Base-by-base conservation (phyloP, 768 basidiomycete species). In the Dacryopinax primogenitus region DNA sequence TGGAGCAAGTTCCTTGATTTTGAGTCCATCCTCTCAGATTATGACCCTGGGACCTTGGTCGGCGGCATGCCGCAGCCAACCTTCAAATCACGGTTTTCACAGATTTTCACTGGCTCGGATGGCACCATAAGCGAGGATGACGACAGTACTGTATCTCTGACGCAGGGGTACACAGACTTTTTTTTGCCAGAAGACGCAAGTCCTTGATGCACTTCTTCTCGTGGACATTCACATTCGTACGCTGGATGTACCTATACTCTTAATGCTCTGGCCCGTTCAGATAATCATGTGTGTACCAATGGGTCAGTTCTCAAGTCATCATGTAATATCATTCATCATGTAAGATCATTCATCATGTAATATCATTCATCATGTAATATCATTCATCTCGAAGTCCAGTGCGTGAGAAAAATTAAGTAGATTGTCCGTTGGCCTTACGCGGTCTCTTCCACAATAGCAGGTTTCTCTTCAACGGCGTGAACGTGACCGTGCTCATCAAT, bases 401-500 rank as follows among this genome's bases (percentile, higher is more conserved):
- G 15, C 4, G 3, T 4, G 12, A 58, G n/a, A 3, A 15, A 32
- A 13, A 30, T 26, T 26, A 11, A 58, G 26, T 28, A 58, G 23
- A 23, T 12, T 9, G 45, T 12, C 26, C 9, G 18, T 30, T 4
- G 11, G 51, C 9, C 23, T 30, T 58, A 21, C 26, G 23, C 9
- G 26, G 51, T 58, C 4, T 58, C 51, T 11, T 58, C 51, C 26
- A 21, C 26, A 30, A 58, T 18, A 13, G 51, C 4, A 28, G 30
- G 23, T 30, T 58, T 58, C 35, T 67, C 65, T 23, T 51, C 58
- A 18, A 66, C 64, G 21, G 71, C 58, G 23, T 66, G 69, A 21
- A 71, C 45, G 28, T 68, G 65, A n/a, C 69, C 71, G 0, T 62
- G 16, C 65, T 71, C 70, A 63, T 71, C 70, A 66, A 72, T 69